These are phyloP conservation scores for Penicillium sp. DNA, from an alignment of 2,329 filamentous ascomycete genomes.

Conservation along the genomic window DNA sequence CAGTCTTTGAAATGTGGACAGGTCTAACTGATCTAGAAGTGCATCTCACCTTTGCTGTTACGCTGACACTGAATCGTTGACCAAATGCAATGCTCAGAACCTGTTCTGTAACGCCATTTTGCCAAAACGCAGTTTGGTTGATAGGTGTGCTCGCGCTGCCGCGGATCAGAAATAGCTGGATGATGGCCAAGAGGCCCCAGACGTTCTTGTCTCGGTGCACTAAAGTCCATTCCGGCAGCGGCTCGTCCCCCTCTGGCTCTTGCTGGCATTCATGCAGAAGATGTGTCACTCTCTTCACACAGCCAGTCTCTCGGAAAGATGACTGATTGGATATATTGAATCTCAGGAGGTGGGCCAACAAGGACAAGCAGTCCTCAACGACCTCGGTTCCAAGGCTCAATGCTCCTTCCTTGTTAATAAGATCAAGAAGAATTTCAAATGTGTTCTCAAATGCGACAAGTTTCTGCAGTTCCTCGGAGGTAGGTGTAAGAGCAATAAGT, in stretches of 20 bases:
- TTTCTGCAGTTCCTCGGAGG: conserved; percentile 87
- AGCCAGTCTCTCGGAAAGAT: conserved; percentile 87
- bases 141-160: conserved; percentile 78
- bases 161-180: conserved; percentile 79
- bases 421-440: conserved; percentile 80
- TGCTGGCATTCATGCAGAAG: conserved; percentile 64
- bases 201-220: conserved; percentile 84
- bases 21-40: not conserved
- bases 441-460: conserved; percentile 93
- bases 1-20: conserved; percentile 1
- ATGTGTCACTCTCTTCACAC: conserved; percentile 69
- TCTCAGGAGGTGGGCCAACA: conserved; percentile 84
- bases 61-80: conserved; percentile 68
- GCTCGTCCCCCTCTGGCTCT: conserved; percentile 51
- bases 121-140: conserved; percentile 85
- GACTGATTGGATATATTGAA: conserved; percentile 91
- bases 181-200: conserved; percentile 83
- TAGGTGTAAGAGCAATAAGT: conserved; percentile 82
- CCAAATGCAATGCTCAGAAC: conserved; percentile 83
- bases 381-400: conserved; percentile 79
- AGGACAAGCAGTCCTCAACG: conserved; percentile 88
- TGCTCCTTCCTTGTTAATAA: conserved; percentile 80
- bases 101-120: conserved; percentile 75
- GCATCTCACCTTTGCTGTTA: conserved; percentile 72
- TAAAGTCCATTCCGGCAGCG: conserved; percentile 72